Base-by-base conservation (phyloP, 495 filamentous ascomycete species). In the Penicillium silybi region DNA sequence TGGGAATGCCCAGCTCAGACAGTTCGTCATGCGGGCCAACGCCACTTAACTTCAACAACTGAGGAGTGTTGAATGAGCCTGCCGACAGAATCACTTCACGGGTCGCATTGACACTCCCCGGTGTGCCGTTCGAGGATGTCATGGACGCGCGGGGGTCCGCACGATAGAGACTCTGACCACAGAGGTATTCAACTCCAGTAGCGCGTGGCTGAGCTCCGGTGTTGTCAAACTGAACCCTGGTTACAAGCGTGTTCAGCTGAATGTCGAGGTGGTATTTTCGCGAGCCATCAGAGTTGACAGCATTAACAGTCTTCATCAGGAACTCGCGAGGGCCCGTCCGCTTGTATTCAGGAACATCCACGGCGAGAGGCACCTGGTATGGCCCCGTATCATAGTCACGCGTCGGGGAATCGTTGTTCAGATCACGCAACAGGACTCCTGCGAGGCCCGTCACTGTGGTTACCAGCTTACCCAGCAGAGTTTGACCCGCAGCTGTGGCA, bases 11-110 rank as follows among this genome's bases (percentile, higher is more conserved):
- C 47, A 75, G 68, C 1, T 58, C 54, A 9, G 59, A n/a, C 0
- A 89, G 71, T 32, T 85, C 74, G 0, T 56, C 61, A 5, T 55
- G 48, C 0, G 82, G 76, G 0, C 86, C 85, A 44, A 90, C 71
- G 4, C 87, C 86, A 6, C 77, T 83, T 1, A 86, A 74, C 63
- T 87, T 82, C 25, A 89, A 75, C 11, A 89, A 58, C 49, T 85
- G 81, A 1, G 85, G 84, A 0, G 81, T 77, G 69, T 86, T 82
- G 67, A 83, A 83, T 2, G 75, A 60, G 9, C 86, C 85, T 2
- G 73, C 83, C 4, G 84, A 66, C 6, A 89, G 46, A 50, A 89
- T 84, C 40, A 89, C 81, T 60, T 88, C 84, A 16, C 74, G 71
- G 0, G 69, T 59, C 1, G 82, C 83, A 9, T 54, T 67, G 4